Evolutionary conservation across 495 filamentous ascomycete genomes (phyloP).

Genomic region (Daldinia decipiens): DNA sequence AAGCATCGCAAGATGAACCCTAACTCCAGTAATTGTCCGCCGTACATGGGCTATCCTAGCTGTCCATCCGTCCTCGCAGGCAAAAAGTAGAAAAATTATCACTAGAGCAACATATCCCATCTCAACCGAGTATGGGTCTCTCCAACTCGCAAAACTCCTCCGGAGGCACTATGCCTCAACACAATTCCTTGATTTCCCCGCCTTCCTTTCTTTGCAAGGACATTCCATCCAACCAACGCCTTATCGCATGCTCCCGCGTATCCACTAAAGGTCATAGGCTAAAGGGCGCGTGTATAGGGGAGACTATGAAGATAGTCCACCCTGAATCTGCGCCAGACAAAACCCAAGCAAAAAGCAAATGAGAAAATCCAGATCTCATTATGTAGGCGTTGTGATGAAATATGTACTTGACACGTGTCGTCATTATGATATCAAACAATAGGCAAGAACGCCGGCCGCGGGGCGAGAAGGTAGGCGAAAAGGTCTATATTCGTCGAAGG

Average conservation of each 20-base stretch:
- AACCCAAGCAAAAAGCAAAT: constrained; percentile 14
- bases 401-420: constrained; percentile 45
- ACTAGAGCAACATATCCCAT: constrained; percentile 3
- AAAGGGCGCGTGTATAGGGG: constrained; percentile 7
- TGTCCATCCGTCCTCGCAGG: constrained; percentile 16
- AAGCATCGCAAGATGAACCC: constrained; percentile 16
- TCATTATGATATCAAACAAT: constrained; percentile 44
- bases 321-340: constrained; percentile 14
- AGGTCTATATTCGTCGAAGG: constrained; percentile 41
- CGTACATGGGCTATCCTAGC: constrained; percentile 7
- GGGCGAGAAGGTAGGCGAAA: constrained; percentile 42
- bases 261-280: constrained; percentile 10
- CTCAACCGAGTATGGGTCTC: constrained; percentile 11
- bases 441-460: constrained; percentile 39
- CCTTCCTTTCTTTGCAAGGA: constrained; percentile 14
- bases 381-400: constrained; percentile 28
- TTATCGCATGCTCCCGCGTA: constrained; percentile 29
- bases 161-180: constrained; percentile 28
- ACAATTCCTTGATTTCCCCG: constrained; percentile 30
- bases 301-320: constrained; percentile 1
- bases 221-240: constrained; percentile 30
- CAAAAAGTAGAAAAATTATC: constrained; percentile 1
- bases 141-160: constrained; percentile 31
- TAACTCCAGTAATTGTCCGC: constrained; percentile 21
- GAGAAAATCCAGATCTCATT: constrained; percentile 36